Percentiles rank a stretch among this genome's conserved stretches.
Conservation (phyloP, 805 yeast species). For the Yamadazyma akitaensis region DNA sequence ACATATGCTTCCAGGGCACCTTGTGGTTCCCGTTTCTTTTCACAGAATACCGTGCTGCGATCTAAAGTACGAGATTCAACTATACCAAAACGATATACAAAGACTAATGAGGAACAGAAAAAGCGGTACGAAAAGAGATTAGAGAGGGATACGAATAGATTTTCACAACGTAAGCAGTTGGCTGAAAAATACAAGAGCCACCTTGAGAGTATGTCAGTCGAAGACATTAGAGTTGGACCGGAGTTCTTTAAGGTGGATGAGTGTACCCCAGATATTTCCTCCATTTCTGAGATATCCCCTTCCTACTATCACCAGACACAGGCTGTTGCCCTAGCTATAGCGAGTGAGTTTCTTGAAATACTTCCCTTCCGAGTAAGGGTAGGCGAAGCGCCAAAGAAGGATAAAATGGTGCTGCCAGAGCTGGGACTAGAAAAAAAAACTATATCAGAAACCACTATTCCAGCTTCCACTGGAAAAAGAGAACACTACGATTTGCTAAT, state of each 20-base stretch:
- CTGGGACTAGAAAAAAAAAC: background rate
- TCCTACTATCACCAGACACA: constrained; percentile 11
- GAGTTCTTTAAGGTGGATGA: background rate
- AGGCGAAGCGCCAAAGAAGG: background rate
- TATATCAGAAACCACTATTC: no score
- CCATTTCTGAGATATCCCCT: background rate
- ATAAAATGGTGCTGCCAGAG: background rate
- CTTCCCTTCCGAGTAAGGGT: background rate
- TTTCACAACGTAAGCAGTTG: background rate
- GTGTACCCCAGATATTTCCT: background rate
- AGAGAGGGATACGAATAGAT: constrained; percentile 2
- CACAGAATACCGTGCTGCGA: background rate
- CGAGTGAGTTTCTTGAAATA: background rate
- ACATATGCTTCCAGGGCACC: background rate
- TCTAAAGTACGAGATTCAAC: background rate
- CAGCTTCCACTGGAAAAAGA: no score
- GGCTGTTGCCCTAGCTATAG: constrained; percentile 7
- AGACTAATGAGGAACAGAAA: background rate
- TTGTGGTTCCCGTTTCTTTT: background rate
- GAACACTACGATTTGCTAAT: background rate
- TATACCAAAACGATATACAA: background rate
- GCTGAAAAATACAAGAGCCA: background rate
- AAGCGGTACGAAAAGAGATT: constrained; percentile 7
- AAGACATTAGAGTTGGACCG: background rate
- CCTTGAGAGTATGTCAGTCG: background rate